phyloP scores from a whole-genome alignment of 2,329 filamentous ascomycete species.

The Pestalotiopsis sp. region DNA sequence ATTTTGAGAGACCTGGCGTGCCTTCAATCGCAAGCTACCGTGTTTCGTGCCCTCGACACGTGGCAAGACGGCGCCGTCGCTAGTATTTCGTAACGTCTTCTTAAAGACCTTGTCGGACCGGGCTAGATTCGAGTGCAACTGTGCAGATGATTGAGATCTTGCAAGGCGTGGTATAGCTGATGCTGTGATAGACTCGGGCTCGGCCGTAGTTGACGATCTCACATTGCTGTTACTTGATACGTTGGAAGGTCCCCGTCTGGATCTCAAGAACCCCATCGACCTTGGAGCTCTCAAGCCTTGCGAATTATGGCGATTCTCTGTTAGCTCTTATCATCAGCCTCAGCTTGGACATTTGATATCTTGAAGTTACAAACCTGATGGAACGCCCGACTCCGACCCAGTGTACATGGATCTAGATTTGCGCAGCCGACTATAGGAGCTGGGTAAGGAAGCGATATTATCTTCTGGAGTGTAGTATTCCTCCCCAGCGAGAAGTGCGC shows the following conservation, averaged over 20 bases:
- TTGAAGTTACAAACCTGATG: not conserved
- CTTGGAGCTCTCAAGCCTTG: constrained; percentile 45
- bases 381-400: constrained; percentile 24
- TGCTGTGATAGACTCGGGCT: too few species aligned
- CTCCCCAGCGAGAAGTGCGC: constrained; percentile 37
- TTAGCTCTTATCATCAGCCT: too few species aligned
- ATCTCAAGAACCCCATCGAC: constrained; percentile 56
- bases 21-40: constrained; percentile 48
- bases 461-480: constrained; percentile 51
- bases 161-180: not conserved
- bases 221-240: constrained; percentile 14
- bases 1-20: constrained; percentile 63
- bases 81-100: constrained; percentile 52
- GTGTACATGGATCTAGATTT: constrained; percentile 59
- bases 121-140: constrained; percentile 42
- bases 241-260: constrained; percentile 27
- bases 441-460: constrained; percentile 47
- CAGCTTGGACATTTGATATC: too few species aligned
- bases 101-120: constrained; percentile 33
- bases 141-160: constrained; percentile 40
- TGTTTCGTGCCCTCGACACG: constrained; percentile 26
- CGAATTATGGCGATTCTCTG: not conserved
- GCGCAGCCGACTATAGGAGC: constrained; percentile 51
- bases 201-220: not conserved
- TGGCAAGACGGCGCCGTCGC: constrained; percentile 39